phyloP scores from a whole-genome alignment of 441 rosid genomes.

The Hypseocharis bilobata region DNA sequence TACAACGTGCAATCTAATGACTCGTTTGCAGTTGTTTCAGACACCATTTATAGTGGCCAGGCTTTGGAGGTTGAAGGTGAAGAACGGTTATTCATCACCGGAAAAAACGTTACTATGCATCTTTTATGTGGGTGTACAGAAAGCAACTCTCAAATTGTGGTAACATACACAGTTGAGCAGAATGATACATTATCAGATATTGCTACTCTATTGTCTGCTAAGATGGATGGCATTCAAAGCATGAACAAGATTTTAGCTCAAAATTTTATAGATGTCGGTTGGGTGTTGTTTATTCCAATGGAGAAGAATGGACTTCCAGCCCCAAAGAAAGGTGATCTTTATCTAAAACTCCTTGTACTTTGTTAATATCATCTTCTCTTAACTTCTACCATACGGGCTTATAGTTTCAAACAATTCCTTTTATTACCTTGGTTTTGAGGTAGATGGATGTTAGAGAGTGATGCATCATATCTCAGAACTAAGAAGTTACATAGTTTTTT shows the following conservation, averaged over 20 bases:
- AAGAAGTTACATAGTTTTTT: background rate
- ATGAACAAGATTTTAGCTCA: conserved; percentile 28
- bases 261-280: conserved; percentile 23
- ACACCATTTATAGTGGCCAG: conserved; percentile 33
- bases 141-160: conserved; percentile 28
- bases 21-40: conserved; percentile 29
- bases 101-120: conserved; percentile 24
- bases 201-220: conserved; percentile 29
- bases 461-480: background rate
- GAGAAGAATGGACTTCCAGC: conserved; percentile 23
- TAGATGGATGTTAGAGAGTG: background rate
- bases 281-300: conserved; percentile 46
- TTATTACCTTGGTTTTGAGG: background rate
- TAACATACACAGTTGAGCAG: conserved; percentile 48
- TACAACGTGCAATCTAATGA: conserved; percentile 27
- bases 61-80: conserved; percentile 34
- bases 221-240: conserved; percentile 22
- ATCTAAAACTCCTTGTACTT: background rate
- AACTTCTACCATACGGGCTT: too few species aligned
- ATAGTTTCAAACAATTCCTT: background rate
- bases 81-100: conserved; percentile 6
- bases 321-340: conserved; percentile 7
- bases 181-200: conserved; percentile 35
- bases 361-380: background rate
- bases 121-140: conserved; percentile 44